Conservation (phyloP, 371 early-diverging fungal species). For the Syncephalastrum contaminatum region DNA sequence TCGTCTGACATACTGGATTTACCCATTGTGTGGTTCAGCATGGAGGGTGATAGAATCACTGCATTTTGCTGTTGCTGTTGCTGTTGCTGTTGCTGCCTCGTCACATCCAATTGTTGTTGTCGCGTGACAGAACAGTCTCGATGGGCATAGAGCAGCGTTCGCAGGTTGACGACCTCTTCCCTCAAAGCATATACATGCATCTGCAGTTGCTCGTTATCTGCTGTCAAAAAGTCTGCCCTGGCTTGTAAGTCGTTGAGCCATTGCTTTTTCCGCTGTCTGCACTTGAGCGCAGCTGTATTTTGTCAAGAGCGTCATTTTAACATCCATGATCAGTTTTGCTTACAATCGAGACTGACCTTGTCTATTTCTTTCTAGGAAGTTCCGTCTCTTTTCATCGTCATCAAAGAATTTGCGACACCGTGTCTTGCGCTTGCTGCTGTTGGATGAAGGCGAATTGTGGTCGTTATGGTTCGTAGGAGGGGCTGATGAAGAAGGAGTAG, state of each 20-base stretch:
- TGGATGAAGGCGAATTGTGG: background rate
- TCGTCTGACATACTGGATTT: no score
- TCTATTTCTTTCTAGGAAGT: slow-evolving; percentile 78
- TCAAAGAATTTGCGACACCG: slow-evolving; percentile 36
- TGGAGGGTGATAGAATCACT: background rate
- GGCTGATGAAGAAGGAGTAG: background rate
- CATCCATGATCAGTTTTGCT: background rate
- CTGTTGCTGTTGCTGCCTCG: background rate
- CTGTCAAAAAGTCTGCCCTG: slow-evolving; percentile 50
- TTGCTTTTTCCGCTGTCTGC: slow-evolving; percentile 69
- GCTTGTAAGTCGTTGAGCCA: slow-evolving; percentile 56
- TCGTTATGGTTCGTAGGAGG: background rate
- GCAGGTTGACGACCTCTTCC: slow-evolving; percentile 48
- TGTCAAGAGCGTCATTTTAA: background rate
- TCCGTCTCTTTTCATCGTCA: slow-evolving; percentile 62
- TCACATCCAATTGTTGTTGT: background rate
- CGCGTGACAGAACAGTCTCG: slow-evolving; percentile 51
- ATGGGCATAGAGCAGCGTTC: slow-evolving; percentile 53
- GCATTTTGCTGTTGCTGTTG: background rate
- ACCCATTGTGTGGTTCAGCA: no score
- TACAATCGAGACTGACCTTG: slow-evolving; percentile 42
- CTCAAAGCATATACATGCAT: slow-evolving; percentile 41
- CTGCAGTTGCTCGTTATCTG: slow-evolving; percentile 52
- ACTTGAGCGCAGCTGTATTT: slow-evolving; percentile 62
- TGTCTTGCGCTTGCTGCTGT: slow-evolving; percentile 11